Evolutionary conservation across 495 filamentous ascomycete genomes (phyloP).

Genomic region (Pseudomonodictys pantanalensis): DNA sequence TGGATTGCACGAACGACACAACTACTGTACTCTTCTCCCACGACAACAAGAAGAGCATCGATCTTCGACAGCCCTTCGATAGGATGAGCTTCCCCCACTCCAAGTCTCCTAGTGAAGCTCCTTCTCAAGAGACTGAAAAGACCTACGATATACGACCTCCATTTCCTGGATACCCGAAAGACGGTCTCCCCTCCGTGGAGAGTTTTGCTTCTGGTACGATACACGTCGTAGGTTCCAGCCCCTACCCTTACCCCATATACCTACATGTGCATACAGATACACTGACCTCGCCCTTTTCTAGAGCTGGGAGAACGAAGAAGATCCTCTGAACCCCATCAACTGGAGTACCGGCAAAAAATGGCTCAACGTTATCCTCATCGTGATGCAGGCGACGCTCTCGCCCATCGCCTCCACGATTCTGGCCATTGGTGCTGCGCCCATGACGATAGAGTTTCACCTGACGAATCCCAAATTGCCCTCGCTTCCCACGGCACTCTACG

Average conservation of each 20-base stretch:
- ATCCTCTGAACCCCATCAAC: conserved; percentile 10
- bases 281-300: neutral
- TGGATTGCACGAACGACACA: neutral
- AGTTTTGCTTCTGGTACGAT: neutral
- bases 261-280: neutral
- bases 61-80: neutral
- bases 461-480: neutral
- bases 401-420: conserved; percentile 22
- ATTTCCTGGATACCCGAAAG: no score
- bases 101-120: neutral
- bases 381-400: conserved; percentile 1
- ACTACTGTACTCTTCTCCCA: neutral
- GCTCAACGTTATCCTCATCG: conserved; percentile 4
- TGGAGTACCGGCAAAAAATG: conserved; percentile 2
- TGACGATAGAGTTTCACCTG: conserved; percentile 16
- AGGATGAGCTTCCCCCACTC: neutral
- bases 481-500: neutral
- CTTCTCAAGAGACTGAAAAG: neutral
- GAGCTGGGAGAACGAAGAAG: conserved; percentile 3
- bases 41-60: neutral
- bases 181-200: no score
- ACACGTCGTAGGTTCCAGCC: neutral
- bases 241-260: neutral
- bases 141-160: no score
- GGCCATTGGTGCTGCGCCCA: conserved; percentile 8